A percentile compares a stretch with the other conserved stretches of the same genome.
phyloP scores from a whole-genome alignment of 345 rosid genomes.

The Gossypium ekmanianum region DNA sequence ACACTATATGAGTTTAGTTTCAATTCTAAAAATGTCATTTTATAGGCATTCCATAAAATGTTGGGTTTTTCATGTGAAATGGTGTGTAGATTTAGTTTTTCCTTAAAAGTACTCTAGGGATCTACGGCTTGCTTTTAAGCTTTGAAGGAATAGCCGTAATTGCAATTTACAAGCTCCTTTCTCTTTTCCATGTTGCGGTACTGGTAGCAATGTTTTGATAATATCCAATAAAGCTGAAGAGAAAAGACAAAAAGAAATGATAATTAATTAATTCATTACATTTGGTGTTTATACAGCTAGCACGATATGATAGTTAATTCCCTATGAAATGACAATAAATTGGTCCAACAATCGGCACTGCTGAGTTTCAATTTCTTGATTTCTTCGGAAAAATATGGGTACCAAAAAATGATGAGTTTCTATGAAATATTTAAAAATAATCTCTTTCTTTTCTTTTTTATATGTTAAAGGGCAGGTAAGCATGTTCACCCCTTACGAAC shows the following conservation, averaged over 20 bases:
- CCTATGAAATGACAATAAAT: neutral
- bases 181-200: neutral
- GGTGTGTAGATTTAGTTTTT: neutral
- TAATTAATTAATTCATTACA: neutral
- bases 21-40: neutral
- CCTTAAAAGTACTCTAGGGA: neutral
- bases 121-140: neutral
- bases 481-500: neutral
- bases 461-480: neutral
- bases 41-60: neutral
- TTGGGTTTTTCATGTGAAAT: too few species aligned
- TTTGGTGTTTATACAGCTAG: slow-evolving; percentile 4
- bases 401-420: neutral
- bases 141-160: neutral
- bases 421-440: too few species aligned
- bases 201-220: neutral
- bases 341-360: neutral
- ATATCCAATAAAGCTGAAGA: neutral
- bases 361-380: neutral
- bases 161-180: neutral
- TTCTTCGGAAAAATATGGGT: neutral
- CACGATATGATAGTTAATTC: neutral
- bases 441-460: neutral
- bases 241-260: neutral
- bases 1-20: neutral